Evolutionary conservation across 371 early-diverging fungal species (phyloP).

Genomic region (Thermomucor indicae-seudaticae): DNA sequence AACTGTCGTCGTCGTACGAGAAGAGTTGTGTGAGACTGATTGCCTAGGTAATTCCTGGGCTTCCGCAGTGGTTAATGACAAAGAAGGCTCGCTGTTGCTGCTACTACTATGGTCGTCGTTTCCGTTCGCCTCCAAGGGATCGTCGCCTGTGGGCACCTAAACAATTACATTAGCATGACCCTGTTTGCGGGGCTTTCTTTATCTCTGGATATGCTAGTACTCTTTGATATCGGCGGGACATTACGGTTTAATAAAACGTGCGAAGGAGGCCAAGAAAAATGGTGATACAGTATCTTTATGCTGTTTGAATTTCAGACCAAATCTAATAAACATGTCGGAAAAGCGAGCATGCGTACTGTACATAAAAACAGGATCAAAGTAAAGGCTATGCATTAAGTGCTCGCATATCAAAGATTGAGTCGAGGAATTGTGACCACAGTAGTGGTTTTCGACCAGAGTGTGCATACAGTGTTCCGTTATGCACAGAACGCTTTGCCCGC

Average conservation of each 20-base stretch:
- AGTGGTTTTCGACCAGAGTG: no score
- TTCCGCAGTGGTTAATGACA: not conserved
- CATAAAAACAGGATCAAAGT: no score
- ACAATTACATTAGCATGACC: not conserved
- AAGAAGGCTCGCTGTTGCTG: not conserved
- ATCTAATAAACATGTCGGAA: no score
- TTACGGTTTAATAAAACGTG: slow-evolving; percentile 3
- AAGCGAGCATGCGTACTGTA: no score
- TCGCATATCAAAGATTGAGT: no score
- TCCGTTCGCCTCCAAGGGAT: slow-evolving; percentile 7
- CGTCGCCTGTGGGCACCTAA: slow-evolving; percentile 12
- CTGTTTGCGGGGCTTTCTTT: no score
- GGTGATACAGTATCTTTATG: no score
- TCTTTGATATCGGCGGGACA: slow-evolving; percentile 11
- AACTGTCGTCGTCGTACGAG: slow-evolving; percentile 7
- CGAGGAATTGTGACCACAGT: no score
- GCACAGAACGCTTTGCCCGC: no score
- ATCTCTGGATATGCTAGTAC: not conserved
- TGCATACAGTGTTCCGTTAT: no score
- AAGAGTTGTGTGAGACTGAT: not conserved
- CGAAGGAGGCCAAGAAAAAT: not conserved
- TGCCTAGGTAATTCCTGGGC: not conserved
- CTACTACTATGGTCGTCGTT: not conserved
- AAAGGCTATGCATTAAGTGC: no score
- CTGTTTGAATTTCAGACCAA: no score